Evolutionary conservation across 129 eudicot species (phyloP), one percentile per base, ranked within the genome.

Genomic region (Flaveria brownii): DNA sequence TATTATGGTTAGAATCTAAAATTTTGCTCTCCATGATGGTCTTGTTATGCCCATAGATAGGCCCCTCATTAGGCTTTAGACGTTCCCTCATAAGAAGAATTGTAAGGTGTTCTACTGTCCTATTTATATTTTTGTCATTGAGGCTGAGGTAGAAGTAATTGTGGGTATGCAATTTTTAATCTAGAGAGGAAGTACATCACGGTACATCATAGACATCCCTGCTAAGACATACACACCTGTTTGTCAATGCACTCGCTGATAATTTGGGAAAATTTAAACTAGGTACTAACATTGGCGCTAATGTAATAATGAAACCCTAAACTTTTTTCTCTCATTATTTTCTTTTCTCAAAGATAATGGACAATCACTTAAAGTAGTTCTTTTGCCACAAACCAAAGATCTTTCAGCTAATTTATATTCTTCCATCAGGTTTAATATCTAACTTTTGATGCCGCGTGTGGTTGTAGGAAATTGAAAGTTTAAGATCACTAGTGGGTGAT

Each of bases 391-490:
- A 71, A 17, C 28, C 30, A 17, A 52, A 72, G 50, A 72, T 71
- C 65, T 74, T 23, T 5, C 30, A 51, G 43, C 25, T 15, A 33
- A 59, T 52, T 17, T 49, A 14, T 46, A 4, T 70, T 70, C 55
- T 18, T 18, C 64, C 65, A 51, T 75, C 17, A 75, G 18, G 54
- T 51, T 23, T 76, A 14, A 54, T 42, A 28, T 42, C 73, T 80
- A 68, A 71, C 13, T 25, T 60, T 30, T 43, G 39, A 57, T 54
- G 51, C 52, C 65, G 16, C 68, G 8, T 73, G 9, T 54, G 54
- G 54, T 46, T 71, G 45, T 67, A 93, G 98, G 98, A 91, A 81
- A 91, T 93, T 82, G 84, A 52, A 49, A 86, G 85, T 73, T 82
- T 93, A 60, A 88, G 84, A 74, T 74, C 83, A 33, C 79, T 93